phyloP scores from a whole-genome alignment of 2,329 filamentous ascomycete genomes.

The Ophiostoma perfectum region DNA sequence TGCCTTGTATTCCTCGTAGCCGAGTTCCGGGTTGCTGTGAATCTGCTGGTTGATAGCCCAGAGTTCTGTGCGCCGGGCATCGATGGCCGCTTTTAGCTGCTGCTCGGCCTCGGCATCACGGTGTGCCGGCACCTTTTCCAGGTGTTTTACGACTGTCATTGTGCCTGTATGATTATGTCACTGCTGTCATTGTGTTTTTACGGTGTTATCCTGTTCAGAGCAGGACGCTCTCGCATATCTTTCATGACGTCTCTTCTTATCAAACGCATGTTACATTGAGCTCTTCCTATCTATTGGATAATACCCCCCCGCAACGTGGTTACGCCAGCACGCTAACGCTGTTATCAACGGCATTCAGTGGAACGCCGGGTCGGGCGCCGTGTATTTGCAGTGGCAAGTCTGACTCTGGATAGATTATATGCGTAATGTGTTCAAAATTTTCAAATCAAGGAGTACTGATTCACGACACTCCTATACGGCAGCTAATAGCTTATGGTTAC shows the following conservation, averaged over 20 bases:
- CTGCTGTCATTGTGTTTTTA: neutral
- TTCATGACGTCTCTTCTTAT: too few species aligned
- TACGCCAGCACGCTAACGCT: neutral
- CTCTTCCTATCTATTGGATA: slow-evolving; percentile 2
- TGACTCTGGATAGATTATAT: too few species aligned
- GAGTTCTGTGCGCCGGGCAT: slow-evolving; percentile 2
- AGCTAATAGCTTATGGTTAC: too few species aligned
- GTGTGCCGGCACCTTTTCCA: neutral
- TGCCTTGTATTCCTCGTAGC: slow-evolving; percentile 45
- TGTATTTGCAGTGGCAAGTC: neutral
- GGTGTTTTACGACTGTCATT: neutral
- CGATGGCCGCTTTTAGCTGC: slow-evolving; percentile 12
- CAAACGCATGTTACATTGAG: neutral
- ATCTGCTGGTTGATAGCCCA: slow-evolving; percentile 26
- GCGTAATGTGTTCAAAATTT: too few species aligned
- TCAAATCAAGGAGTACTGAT: too few species aligned
- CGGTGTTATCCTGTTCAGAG: too few species aligned
- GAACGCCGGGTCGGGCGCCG: neutral
- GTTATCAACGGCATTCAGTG: neutral
- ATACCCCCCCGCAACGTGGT: neutral
- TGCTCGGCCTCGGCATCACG: slow-evolving; percentile 12
- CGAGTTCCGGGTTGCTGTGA: slow-evolving; percentile 43
- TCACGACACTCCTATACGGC: too few species aligned
- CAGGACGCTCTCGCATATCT: too few species aligned
- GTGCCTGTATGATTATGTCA: neutral